A percentile compares a stretch with the other conserved stretches of the same genome.
Conservation (phyloP, 345 rosid genomes). For the Bruguiera sexangula region DNA sequence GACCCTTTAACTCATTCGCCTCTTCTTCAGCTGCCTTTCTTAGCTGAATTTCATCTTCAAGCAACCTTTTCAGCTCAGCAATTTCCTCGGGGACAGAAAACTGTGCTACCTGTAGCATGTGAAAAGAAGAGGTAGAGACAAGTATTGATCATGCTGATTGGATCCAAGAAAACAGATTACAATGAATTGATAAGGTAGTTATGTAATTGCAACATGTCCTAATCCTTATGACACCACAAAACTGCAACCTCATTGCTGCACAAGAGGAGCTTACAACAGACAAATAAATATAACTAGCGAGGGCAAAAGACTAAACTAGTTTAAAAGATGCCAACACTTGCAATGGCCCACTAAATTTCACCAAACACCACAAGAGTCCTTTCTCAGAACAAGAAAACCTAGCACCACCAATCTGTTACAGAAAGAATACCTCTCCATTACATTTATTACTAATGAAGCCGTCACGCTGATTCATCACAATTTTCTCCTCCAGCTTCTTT, state of each 20-base stretch:
- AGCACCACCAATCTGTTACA: background rate
- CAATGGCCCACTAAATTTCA: background rate
- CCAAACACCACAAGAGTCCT: background rate
- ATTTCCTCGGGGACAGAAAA: conserved; percentile 22
- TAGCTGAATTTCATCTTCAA: conserved; percentile 26
- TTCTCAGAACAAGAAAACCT: background rate
- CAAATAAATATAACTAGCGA: no score
- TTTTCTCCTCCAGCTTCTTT: conserved; percentile 31
- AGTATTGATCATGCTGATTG: background rate
- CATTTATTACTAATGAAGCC: conserved; percentile 12
- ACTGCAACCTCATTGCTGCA: no score
- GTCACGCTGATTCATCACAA: conserved; percentile 26
- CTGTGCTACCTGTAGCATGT: conserved; percentile 12
- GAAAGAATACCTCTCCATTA: conserved; percentile 20
- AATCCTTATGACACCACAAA: no score
- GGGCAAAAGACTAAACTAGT: no score
- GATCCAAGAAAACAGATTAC: background rate
- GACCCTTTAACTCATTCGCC: conserved; percentile 23
- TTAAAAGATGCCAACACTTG: no score
- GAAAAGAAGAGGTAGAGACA: background rate
- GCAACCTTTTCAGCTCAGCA: conserved; percentile 19
- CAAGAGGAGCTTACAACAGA: no score
- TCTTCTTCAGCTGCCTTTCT: conserved; percentile 32
- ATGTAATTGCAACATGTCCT: background rate
- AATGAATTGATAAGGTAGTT: background rate